These are phyloP conservation scores for Quercus cerris DNA, from an alignment of 306 rosid species.

Conservation along the genomic window DNA sequence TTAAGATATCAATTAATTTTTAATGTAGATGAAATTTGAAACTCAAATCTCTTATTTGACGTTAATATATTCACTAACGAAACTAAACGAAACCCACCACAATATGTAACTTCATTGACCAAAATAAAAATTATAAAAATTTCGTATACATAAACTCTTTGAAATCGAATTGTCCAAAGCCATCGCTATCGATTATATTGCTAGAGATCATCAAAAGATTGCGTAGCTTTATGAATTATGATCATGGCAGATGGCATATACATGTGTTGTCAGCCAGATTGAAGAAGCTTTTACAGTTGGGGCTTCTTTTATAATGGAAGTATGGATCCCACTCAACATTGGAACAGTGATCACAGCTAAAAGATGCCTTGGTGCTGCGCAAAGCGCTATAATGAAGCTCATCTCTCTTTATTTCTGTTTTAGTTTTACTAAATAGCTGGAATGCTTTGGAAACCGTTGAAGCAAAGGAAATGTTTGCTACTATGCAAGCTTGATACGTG, in stretches of 20 bases:
- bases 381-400: neutral
- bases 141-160: too few relatives aligned
- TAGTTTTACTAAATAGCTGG: neutral
- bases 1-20: too few relatives aligned
- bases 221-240: too few relatives aligned
- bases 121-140: too few relatives aligned
- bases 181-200: neutral
- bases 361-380: neutral
- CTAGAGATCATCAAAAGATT: neutral
- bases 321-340: neutral
- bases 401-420: neutral
- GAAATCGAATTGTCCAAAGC: neutral
- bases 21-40: rapidly evolving
- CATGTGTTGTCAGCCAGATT: too few relatives aligned
- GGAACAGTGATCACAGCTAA: neutral
- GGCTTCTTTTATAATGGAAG: constrained; percentile 3
- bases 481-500: neutral
- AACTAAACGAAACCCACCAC: too few relatives aligned
- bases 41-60: too few relatives aligned
- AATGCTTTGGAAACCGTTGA: neutral
- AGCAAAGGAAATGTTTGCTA: neutral
- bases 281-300: neutral
- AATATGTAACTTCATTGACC: too few relatives aligned
- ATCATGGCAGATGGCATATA: neutral
- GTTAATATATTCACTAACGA: too few relatives aligned